A percentile compares a stretch with the other conserved stretches of the same genome.
phyloP scores from a whole-genome alignment of 345 rosid genomes.

The Luvunga scandens region DNA sequence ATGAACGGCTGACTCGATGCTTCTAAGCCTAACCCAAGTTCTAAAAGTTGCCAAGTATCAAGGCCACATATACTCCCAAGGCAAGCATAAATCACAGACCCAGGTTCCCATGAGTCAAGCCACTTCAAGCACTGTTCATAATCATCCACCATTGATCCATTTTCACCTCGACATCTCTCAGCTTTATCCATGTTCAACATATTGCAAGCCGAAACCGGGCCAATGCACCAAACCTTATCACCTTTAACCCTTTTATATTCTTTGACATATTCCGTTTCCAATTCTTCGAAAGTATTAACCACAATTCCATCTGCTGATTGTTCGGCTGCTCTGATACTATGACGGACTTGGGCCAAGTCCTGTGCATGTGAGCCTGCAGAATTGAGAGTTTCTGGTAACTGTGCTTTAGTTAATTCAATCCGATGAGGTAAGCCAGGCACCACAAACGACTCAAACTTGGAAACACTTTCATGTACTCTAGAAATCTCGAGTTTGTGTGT shows the following conservation, averaged over 20 bases:
- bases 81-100: no score
- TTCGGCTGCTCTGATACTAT: slow-evolving; percentile 30
- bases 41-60: no score
- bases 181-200: slow-evolving; percentile 24
- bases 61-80: no score
- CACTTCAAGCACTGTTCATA: no score
- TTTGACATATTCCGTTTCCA: slow-evolving; percentile 29
- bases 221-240: slow-evolving; percentile 43
- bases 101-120: no score
- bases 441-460: slow-evolving; percentile 30
- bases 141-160: slow-evolving; percentile 25
- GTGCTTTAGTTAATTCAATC: slow-evolving; percentile 27
- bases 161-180: slow-evolving; percentile 33
- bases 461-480: slow-evolving; percentile 18
- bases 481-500: slow-evolving; percentile 23
- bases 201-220: slow-evolving; percentile 43
- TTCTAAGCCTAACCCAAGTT: no score
- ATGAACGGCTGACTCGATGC: no score
- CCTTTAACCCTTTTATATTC: slow-evolving; percentile 18
- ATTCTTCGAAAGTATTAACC: slow-evolving; percentile 38
- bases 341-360: slow-evolving; percentile 24
- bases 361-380: background rate
- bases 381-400: slow-evolving; percentile 38
- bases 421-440: slow-evolving; percentile 34
- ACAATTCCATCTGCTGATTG: slow-evolving; percentile 26